Conservation (phyloP, 2,329 filamentous ascomycete genomes). For the Penicillium sp. region DNA sequence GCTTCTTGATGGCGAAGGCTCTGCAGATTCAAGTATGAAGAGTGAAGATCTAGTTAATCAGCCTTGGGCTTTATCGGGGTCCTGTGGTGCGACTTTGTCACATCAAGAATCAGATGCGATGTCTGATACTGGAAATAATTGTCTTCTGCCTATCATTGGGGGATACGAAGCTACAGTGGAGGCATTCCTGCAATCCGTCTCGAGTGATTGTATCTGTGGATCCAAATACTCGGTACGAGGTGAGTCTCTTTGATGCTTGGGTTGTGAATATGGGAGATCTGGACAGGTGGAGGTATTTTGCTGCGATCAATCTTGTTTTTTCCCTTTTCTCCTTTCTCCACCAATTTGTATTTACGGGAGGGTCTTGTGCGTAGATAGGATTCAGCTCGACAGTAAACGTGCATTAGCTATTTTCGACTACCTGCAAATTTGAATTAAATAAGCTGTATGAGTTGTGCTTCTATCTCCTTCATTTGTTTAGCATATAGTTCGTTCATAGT, state of each 20-base stretch:
- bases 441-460: constrained; percentile 2
- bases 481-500: neutral
- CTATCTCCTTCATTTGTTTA: neutral
- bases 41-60: constrained; percentile 5
- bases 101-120: constrained; percentile 9
- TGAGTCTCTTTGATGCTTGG: constrained; percentile 7
- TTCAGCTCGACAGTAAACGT: constrained; percentile 16
- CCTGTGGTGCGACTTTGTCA: constrained; percentile 3
- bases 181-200: constrained; percentile 28
- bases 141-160: constrained; percentile 28
- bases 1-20: constrained; percentile 9
- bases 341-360: constrained; percentile 4
- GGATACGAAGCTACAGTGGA: constrained; percentile 32
- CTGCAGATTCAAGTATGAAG: neutral
- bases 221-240: constrained; percentile 11
- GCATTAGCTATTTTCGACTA: constrained; percentile 11
- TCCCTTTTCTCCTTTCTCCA: neutral
- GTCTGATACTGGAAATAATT: constrained; percentile 14
- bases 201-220: constrained; percentile 30
- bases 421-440: constrained; percentile 6
- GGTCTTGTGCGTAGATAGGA: constrained; percentile 7
- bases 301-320: neutral
- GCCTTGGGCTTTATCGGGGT: constrained; percentile 8
- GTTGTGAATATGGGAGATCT: neutral
- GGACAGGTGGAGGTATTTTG: neutral